A percentile compares a stretch with the other conserved stretches of the same genome.
Conservation (phyloP, 2,329 filamentous ascomycete genomes). For the Epichloe uncinata region DNA sequence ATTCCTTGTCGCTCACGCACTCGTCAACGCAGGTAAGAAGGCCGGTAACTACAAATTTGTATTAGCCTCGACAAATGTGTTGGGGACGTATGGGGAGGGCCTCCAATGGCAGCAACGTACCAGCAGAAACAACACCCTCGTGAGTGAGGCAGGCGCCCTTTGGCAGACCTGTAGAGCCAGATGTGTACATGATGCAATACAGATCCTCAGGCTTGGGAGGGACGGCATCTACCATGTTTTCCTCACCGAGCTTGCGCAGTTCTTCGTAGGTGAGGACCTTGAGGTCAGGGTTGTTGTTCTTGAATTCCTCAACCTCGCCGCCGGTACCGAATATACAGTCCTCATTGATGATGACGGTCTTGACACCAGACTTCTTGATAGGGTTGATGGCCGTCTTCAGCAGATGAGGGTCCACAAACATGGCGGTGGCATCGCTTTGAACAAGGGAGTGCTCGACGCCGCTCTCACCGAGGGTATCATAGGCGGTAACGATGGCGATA, state of each 20-base stretch:
- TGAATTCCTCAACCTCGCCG: conserved; percentile 41
- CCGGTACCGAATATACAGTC: conserved; percentile 36
- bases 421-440: conserved; percentile 67
- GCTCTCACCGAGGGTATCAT: conserved; percentile 78
- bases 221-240: conserved; percentile 56
- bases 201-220: conserved; percentile 63
- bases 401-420: conserved; percentile 78
- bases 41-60: conserved; percentile 48
- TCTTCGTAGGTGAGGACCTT: conserved; percentile 41
- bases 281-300: conserved; percentile 39
- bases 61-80: neutral
- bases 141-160: conserved; percentile 83
- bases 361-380: conserved; percentile 43
- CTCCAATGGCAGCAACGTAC: conserved; percentile 22
- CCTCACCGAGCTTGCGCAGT: conserved; percentile 43
- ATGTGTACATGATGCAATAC: conserved; percentile 79
- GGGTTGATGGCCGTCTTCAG: conserved; percentile 45
- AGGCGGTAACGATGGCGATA: conserved; percentile 84
- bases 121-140: conserved; percentile 61
- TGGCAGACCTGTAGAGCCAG: conserved; percentile 75
- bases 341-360: conserved; percentile 51
- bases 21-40: conserved; percentile 65
- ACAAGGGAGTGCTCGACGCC: conserved; percentile 77
- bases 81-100: neutral
- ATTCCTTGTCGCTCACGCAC: conserved; percentile 64